Conservation (phyloP, 805 yeast genomes). For the Teunomyces cretensis region DNA sequence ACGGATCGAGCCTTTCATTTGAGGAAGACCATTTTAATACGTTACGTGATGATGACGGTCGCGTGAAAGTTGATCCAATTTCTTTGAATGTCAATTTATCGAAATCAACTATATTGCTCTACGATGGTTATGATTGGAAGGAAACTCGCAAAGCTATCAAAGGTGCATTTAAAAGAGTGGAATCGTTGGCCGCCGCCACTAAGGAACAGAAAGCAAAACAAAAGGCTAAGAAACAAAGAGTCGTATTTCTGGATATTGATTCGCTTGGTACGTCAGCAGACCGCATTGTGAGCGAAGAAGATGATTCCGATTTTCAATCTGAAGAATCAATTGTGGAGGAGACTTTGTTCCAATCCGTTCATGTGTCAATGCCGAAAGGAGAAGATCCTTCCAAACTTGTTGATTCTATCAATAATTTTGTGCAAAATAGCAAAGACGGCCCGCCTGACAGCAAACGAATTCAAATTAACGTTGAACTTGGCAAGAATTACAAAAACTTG, state of each 20-base stretch:
- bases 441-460: constrained; percentile 9
- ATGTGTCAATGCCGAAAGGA: constrained; percentile 56
- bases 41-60: background rate
- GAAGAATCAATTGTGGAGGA: constrained; percentile 32
- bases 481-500: constrained; percentile 43
- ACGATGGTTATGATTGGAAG: constrained; percentile 94
- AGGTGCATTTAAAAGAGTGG: constrained; percentile 64
- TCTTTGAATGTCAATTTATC: constrained; percentile 34
- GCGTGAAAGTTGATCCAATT: constrained; percentile 19
- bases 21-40: constrained; percentile 27
- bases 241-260: background rate
- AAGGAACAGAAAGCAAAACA: constrained; percentile 34
- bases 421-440: constrained; percentile 24
- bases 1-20: constrained; percentile 11
- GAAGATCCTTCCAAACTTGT: constrained; percentile 47
- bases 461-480: constrained; percentile 27
- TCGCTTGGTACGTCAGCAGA: background rate
- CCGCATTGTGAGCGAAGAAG: background rate
- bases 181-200: constrained; percentile 26
- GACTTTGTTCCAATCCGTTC: constrained; percentile 75
- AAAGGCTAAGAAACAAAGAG: constrained; percentile 6
- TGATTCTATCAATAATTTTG: constrained; percentile 50
- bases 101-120: constrained; percentile 48
- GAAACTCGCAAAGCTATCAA: constrained; percentile 67
- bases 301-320: constrained; percentile 1